A percentile compares a stretch with the other conserved stretches of the same genome.
These are phyloP conservation scores for Triglochin maritima DNA, from an alignment of 106 monocot species.

Conservation along the genomic window DNA sequence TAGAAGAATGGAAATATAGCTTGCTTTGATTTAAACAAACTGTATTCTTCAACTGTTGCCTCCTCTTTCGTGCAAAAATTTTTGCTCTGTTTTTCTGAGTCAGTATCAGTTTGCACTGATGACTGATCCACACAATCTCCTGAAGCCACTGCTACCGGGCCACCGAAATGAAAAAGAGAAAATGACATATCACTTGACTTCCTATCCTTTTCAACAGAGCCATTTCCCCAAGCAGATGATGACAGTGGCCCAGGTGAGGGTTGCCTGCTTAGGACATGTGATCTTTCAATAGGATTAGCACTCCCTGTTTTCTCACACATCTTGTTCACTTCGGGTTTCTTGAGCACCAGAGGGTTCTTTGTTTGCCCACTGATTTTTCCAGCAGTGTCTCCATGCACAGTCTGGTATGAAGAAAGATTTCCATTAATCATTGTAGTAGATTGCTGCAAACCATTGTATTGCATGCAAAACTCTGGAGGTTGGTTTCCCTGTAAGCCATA, in stretches of 20 bases:
- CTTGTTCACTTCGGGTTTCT: conserved; percentile 1
- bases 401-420: conserved; percentile 7
- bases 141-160: conserved; percentile 36
- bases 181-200: conserved; percentile 34
- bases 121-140: conserved; percentile 11
- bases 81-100: conserved; percentile 7
- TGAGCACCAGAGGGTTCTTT: not conserved
- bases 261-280: not conserved
- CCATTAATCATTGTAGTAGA: conserved; percentile 9
- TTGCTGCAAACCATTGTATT: conserved; percentile 27
- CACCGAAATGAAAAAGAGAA: conserved; percentile 88
- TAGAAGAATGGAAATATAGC: conserved; percentile 60
- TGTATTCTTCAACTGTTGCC: conserved; percentile 51
- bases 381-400: conserved; percentile 3
- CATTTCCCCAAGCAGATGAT: conserved; percentile 7
- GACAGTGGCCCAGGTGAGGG: not conserved
- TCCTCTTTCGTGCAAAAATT: conserved; percentile 1
- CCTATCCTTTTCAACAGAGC: conserved; percentile 3
- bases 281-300: conserved; percentile 7
- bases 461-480: conserved; percentile 29
- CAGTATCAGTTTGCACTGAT: conserved; percentile 10
- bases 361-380: conserved; percentile 11
- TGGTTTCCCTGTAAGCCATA: conserved; percentile 30
- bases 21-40: conserved; percentile 51
- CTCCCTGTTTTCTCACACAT: conserved; percentile 1